These are phyloP conservation scores for Hymenochaete sp. DNA, from an alignment of 1,284 basidiomycete species.

Conservation along the genomic window DNA sequence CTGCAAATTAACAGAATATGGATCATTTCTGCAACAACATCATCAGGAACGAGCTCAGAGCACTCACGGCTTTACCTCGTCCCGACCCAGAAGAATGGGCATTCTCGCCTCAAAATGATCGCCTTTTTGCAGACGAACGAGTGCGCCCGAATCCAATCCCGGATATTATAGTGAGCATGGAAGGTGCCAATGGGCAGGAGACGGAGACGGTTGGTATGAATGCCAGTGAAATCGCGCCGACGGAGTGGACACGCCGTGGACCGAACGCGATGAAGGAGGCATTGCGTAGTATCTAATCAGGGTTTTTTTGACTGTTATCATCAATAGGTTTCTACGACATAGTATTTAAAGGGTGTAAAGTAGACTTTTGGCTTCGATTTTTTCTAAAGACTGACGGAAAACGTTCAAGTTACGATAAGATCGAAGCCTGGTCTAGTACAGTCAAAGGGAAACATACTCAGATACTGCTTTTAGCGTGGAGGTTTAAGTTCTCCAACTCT, in stretches of 20 bases:
- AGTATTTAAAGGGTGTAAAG: too few relatives aligned
- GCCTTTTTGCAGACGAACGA: constrained; percentile 45
- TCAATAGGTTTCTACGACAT: too few relatives aligned
- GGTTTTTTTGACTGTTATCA: too few relatives aligned
- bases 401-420: too few relatives aligned
- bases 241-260: constrained; percentile 48
- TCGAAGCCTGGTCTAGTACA: too few relatives aligned
- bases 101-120: constrained; percentile 50
- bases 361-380: too few relatives aligned
- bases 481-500: too few relatives aligned
- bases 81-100: constrained; percentile 51
- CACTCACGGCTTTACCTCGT: constrained; percentile 46
- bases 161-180: constrained; percentile 3
- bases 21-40: constrained; percentile 61
- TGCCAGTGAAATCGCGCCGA: constrained; percentile 37
- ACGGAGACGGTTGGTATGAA: neutral
- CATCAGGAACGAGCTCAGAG: constrained; percentile 52
- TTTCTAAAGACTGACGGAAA: too few relatives aligned
- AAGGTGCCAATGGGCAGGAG: neutral
- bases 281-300: too few relatives aligned
- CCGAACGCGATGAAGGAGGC: constrained; percentile 34
- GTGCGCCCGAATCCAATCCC: too few relatives aligned
- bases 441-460: too few relatives aligned
- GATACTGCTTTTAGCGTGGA: too few relatives aligned
- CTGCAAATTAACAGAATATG: constrained; percentile 43